Percentiles rank a stretch among this genome's conserved stretches.
phyloP scores from a whole-genome alignment of 2,329 filamentous ascomycete genomes.

The Trichophaea hybrida region DNA sequence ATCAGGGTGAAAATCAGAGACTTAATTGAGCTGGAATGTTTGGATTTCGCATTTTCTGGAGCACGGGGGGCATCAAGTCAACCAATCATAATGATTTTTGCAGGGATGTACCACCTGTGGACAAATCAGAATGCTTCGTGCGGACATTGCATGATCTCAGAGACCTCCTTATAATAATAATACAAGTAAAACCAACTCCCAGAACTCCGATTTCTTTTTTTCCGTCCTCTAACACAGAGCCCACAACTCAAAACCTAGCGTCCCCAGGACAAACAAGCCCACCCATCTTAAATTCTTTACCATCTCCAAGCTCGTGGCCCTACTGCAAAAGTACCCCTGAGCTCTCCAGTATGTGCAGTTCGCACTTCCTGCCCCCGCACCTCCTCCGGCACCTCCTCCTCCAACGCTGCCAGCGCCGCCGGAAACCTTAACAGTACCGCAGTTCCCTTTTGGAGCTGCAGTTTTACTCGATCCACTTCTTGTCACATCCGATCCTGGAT shows the following conservation, averaged over 20 bases:
- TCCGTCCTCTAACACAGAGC: too few relatives aligned
- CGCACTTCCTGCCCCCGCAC: not conserved
- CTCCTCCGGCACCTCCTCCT: not conserved
- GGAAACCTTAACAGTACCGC: not conserved
- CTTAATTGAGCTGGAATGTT: too few relatives aligned
- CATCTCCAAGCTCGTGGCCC: not conserved
- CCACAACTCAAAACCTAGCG: not conserved
- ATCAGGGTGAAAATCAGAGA: too few relatives aligned
- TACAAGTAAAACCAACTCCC: too few relatives aligned
- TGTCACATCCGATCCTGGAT: constrained; percentile 46
- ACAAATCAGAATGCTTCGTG: too few relatives aligned
- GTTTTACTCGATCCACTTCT: not conserved
- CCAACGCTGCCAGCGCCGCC: not conserved
- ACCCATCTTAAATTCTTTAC: not conserved
- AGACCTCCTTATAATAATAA: too few relatives aligned
- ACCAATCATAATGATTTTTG: too few relatives aligned
- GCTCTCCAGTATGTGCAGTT: constrained; percentile 1
- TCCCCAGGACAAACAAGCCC: not conserved
- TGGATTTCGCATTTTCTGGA: too few relatives aligned
- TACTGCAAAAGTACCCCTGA: not conserved
- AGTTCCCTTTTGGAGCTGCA: constrained; percentile 4
- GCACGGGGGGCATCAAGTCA: too few relatives aligned
- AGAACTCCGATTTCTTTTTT: too few relatives aligned
- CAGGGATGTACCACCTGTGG: too few relatives aligned
- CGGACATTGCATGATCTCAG: too few relatives aligned